Evolutionary conservation across 2,329 filamentous ascomycete genomes (phyloP), one percentile per base, ranked within the genome.

Genomic region (Alternaria ethzedia): DNA sequence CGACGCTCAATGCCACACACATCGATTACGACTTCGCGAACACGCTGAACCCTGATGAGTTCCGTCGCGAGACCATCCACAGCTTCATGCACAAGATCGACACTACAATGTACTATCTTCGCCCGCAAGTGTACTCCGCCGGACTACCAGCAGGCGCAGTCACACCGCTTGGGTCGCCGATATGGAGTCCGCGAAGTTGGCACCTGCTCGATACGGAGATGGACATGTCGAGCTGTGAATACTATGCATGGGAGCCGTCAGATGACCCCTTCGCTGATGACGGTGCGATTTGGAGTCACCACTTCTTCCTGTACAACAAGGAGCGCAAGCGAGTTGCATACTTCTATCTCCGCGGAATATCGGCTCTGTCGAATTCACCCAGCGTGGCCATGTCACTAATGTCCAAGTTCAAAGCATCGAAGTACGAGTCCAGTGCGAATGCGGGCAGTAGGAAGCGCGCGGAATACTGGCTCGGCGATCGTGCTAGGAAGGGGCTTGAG

Each of bases 281-380:
- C 75, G 92, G 93, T 65, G 91, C 94, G 10, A 94, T 99, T 66
- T 99, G 95, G 95, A 94, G 92, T 54, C 86, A 94, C 66, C 94
- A 98, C 79, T 97, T 97, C 81, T 97, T 99, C 84, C 97, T 98
- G 80, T 98, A 97, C 86, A 97, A 97, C 84, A 95, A 95, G 75
- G 85, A 90, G 25, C 87, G 91, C 76, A 98, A 98, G 83, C 89
- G 96, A 45, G 95, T 99, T 17, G 94, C 93, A 64, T 99, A 99
- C 78, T 83, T 99, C 49, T 96, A 97, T 75, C 88, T 97, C 49
- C 91, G 95, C 65, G 94, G 93, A n/a, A 88, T 97, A 49, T 95
- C 88, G 62, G 90, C 91, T 70, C 89, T 91, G 75, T 91, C 84
- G 68, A 89, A 85, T 78, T 90, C 86, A 65, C 91, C 86, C 49